These are phyloP conservation scores for Phytophthora cactorum DNA, from an alignment of 352 stramenopile species.

Conservation along the genomic window DNA sequence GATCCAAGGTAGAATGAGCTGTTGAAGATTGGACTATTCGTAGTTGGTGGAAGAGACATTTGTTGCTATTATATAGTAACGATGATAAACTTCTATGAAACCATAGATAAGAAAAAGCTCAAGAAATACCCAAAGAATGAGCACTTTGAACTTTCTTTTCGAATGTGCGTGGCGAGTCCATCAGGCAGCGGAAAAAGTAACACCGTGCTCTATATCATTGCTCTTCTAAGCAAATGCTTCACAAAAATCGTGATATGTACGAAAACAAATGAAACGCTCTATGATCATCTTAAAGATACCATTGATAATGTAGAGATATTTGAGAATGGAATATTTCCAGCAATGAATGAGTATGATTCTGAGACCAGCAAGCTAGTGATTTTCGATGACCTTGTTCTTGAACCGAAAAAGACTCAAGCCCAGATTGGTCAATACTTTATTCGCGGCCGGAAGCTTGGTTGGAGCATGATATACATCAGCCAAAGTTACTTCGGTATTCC, in stretches of 20 bases:
- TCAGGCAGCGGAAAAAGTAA: conserved; percentile 19
- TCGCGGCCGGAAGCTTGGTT: conserved; percentile 10
- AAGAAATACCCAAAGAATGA: conserved; percentile 23
- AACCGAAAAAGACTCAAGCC: conserved; percentile 19
- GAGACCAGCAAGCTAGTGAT: conserved; percentile 24
- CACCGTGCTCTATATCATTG: conserved; percentile 17
- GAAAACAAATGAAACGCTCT: conserved; percentile 20
- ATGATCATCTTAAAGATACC: conserved; percentile 25
- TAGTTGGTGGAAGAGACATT: conserved; percentile 29
- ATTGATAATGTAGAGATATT: conserved; percentile 15
- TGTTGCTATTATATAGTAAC: conserved; percentile 18
- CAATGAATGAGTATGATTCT: conserved; percentile 18
- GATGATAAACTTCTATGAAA: conserved; percentile 26
- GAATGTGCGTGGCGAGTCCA: conserved; percentile 2
- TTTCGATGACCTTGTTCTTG: conserved; percentile 22
- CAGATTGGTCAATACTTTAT: conserved; percentile 19
- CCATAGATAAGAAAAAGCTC: conserved; percentile 16
- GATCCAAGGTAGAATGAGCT: conserved; percentile 5
- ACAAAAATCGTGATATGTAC: conserved; percentile 24
- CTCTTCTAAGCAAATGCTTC: conserved; percentile 23
- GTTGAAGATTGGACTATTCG: conserved; percentile 3
- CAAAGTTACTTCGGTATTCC: conserved; percentile 21
- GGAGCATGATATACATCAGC: conserved; percentile 23
- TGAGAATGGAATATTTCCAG: conserved; percentile 7
- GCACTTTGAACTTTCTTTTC: conserved; percentile 20